These are phyloP conservation scores for Aureobasidium lini DNA, from an alignment of 2,329 filamentous ascomycete species.

Conservation along the genomic window DNA sequence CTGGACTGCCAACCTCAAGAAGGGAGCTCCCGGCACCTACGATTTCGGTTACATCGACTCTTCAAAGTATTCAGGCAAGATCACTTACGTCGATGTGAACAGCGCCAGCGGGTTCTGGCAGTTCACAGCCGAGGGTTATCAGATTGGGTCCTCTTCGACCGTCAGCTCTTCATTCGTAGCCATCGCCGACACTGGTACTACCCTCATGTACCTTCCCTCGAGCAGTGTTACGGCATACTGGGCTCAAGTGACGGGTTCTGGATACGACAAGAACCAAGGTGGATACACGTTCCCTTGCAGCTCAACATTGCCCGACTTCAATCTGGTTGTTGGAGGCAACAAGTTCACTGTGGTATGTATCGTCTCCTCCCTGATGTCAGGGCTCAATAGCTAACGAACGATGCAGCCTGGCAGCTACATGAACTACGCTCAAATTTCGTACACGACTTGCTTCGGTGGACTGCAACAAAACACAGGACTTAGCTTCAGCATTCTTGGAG, in stretches of 20 bases:
- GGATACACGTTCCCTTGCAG: conserved; percentile 36
- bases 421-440: conserved; percentile 44
- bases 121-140: conserved; percentile 51
- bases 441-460: conserved; percentile 56
- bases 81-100: conserved; percentile 51
- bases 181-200: conserved; percentile 66
- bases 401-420: conserved; percentile 28
- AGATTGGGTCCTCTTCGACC: conserved; percentile 39
- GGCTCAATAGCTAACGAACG: background rate
- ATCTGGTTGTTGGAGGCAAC: conserved; percentile 46
- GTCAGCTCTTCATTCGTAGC: conserved; percentile 38
- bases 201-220: conserved; percentile 49
- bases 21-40: conserved; percentile 45
- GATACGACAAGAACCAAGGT: conserved; percentile 30
- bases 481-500: conserved; percentile 60
- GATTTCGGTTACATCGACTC: conserved; percentile 55
- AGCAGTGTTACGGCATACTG: conserved; percentile 35
- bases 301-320: conserved; percentile 32
- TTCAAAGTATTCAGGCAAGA: conserved; percentile 49
- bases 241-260: conserved; percentile 30
- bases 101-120: conserved; percentile 56
- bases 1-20: conserved; percentile 52
- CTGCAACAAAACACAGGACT: conserved; percentile 50
- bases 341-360: conserved; percentile 14
- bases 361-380: background rate